Evolutionary conservation across 176 grass and related monocot genomes (phyloP), one percentile per base, ranked within the genome.

Genomic region (Coix lacrymajobi): DNA sequence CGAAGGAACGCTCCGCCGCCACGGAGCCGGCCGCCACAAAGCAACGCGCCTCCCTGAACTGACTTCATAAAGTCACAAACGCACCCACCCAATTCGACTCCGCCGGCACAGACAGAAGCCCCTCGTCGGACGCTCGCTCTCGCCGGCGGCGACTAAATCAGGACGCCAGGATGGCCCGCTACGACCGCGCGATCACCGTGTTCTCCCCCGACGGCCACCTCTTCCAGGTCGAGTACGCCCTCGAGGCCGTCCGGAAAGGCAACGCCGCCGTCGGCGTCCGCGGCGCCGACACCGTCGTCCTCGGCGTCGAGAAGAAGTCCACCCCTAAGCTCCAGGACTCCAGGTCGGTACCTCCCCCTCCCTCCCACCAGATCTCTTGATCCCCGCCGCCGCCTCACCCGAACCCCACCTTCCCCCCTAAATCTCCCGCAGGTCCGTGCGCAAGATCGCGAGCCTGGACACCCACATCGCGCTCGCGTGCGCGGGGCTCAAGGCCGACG

Each of bases 261-360:
- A 98, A 98, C 96, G 95, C 95, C 58, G 95, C 95, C 43, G 95
- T 98, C 70, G 92, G 95, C 79, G 92, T 98, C 71, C 92, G 96
- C 79, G 96, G 96, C 81, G 41, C 36, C 26, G 96, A 98, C 91
- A 93, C 89, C 79, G 88, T 93, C 85, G 96, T 98, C 66, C 96
- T 98, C 79, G 96, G 91, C 72, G 96, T 95, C 72, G 96, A 98
- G 92, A 98, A 98, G 92, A 98, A 98, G 79, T 93, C 96, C 72
- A 93, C 96, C 26, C 96, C 96, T 20, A 98, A 98, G 85, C 96
- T 98, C 62, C 96, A 95, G 67, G 92, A 98, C 76, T 98, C 96
- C 8, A 89, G 92, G 92, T 97, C 22, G 1, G 67, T 4, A 25
- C 3, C 11, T 25, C 22, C n/a, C 16, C 2, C 5, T 8, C 2